These are phyloP conservation scores for Xylariaceae sp. DNA, from an alignment of 2,329 filamentous ascomycete species.

Conservation along the genomic window DNA sequence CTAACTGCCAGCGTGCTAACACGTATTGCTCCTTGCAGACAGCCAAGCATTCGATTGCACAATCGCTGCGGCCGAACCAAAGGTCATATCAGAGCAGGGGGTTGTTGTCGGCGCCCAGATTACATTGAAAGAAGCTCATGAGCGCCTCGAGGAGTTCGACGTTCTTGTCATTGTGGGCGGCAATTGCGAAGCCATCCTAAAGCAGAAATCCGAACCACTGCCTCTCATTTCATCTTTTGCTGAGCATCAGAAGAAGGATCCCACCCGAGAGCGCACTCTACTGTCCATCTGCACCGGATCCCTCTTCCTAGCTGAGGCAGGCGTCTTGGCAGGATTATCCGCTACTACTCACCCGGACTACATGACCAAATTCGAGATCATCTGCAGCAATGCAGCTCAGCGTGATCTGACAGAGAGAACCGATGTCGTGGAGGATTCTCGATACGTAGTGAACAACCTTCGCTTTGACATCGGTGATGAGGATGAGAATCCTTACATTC, in stretches of 20 bases:
- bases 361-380: conserved; percentile 78
- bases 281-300: conserved; percentile 80
- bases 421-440: conserved; percentile 77
- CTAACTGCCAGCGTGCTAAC: conserved; percentile 13
- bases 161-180: conserved; percentile 79
- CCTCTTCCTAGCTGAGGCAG: conserved; percentile 75
- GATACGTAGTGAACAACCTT: conserved; percentile 90
- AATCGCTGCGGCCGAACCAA: conserved; percentile 55
- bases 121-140: conserved; percentile 76
- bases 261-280: conserved; percentile 77
- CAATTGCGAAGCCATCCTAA: conserved; percentile 63
- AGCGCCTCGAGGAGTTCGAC: conserved; percentile 75
- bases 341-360: conserved; percentile 83
- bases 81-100: conserved; percentile 63
- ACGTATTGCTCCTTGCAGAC: conserved; percentile 38
- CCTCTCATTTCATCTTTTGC: conserved; percentile 74
- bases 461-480: conserved; percentile 82
- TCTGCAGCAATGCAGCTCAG: conserved; percentile 74
- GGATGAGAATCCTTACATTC: conserved; percentile 82
- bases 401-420: conserved; percentile 74
- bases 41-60: conserved; percentile 63
- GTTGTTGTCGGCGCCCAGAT: conserved; percentile 74
- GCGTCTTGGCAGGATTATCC: conserved; percentile 75
- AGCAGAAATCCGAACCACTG: conserved; percentile 69
- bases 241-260: conserved; percentile 78